Evolutionary conservation across 1,284 basidiomycete genomes (phyloP).

Genomic region (Athelia sp.): DNA sequence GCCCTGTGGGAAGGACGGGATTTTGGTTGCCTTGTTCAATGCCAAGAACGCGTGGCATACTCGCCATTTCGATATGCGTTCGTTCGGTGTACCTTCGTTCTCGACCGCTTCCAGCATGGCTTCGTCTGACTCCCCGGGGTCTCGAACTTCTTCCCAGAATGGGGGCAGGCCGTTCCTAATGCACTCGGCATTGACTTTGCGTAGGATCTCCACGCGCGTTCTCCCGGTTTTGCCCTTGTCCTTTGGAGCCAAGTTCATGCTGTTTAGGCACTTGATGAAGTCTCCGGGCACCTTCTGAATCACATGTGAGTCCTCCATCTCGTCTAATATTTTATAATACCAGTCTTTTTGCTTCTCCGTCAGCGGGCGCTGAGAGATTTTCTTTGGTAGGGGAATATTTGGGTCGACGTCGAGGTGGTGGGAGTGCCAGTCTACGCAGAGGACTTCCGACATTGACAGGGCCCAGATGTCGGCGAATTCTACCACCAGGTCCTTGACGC

Average conservation of each 20-base stretch:
- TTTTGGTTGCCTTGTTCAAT: conserved; percentile 13
- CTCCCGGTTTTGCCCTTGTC: conserved; percentile 3
- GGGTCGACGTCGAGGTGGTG: conserved; percentile 10
- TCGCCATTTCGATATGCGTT: conserved; percentile 7
- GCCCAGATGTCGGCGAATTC: conserved; percentile 14
- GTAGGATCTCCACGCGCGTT: conserved; percentile 4
- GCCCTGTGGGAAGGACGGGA: conserved; percentile 12
- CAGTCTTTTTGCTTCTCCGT: conserved; percentile 8
- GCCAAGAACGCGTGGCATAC: conserved; percentile 12
- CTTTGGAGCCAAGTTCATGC: conserved; percentile 13
- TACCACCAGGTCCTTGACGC: conserved; percentile 4
- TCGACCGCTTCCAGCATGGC: background rate
- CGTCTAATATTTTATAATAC: conserved; percentile 8
- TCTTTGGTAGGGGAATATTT: conserved; percentile 3
- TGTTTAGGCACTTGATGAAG: conserved; percentile 8
- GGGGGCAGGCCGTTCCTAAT: conserved; percentile 4
- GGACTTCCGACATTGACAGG: conserved; percentile 9
- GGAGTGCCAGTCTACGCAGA: conserved; percentile 7
- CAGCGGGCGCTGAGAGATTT: conserved; percentile 7
- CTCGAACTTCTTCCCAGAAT: conserved; percentile 1
- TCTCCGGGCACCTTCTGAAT: conserved; percentile 7
- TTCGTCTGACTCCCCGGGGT: background rate
- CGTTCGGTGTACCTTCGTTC: background rate
- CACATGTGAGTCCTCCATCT: conserved; percentile 10
- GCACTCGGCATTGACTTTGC: conserved; percentile 9